Percentiles rank a stretch among this genome's conserved stretches.
Evolutionary conservation across 805 yeast species (phyloP).

Genomic region (Yarrowia sp.): DNA sequence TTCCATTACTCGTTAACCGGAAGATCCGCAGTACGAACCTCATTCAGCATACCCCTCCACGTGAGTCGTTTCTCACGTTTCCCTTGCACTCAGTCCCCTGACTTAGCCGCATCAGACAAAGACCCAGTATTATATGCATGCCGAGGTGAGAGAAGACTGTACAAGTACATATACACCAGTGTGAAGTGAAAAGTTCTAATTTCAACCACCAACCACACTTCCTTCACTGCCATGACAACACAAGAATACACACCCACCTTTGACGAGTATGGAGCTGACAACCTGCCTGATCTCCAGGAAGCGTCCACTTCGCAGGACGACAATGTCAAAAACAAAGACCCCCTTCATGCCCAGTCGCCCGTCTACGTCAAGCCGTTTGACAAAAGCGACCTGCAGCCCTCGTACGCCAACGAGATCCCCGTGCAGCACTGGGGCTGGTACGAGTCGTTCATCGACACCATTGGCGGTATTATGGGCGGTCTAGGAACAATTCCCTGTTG

Average conservation of each 20-base stretch:
- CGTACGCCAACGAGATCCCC: conserved; percentile 51
- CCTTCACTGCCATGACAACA: background rate
- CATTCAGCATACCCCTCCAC: too few relatives aligned
- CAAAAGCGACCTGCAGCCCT: conserved; percentile 46
- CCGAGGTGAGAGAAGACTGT: too few relatives aligned
- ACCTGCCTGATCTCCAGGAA: conserved; percentile 46
- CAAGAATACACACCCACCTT: conserved; percentile 13
- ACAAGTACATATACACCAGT: too few relatives aligned
- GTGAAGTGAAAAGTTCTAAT: too few relatives aligned
- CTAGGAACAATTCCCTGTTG: conserved; percentile 64
- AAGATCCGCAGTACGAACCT: too few relatives aligned
- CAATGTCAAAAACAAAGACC: conserved; percentile 8
- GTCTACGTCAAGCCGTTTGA: conserved; percentile 47
- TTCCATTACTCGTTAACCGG: too few relatives aligned
- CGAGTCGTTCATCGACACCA: conserved; percentile 47
- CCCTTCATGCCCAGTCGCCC: conserved; percentile 37
- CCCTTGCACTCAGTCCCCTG: conserved; percentile 10
- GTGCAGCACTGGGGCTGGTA: conserved; percentile 51
- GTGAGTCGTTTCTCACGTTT: too few relatives aligned
- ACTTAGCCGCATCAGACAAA: conserved; percentile 35
- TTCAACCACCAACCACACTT: too few relatives aligned
- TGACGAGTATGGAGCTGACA: conserved; percentile 37
- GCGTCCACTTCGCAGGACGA: conserved; percentile 14
- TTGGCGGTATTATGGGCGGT: conserved; percentile 60
- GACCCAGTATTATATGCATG: background rate